A percentile compares a stretch with the other conserved stretches of the same genome.
Evolutionary conservation across 2,329 filamentous ascomycete genomes (phyloP).

Genomic region (Teratosphaeria gauchensis): DNA sequence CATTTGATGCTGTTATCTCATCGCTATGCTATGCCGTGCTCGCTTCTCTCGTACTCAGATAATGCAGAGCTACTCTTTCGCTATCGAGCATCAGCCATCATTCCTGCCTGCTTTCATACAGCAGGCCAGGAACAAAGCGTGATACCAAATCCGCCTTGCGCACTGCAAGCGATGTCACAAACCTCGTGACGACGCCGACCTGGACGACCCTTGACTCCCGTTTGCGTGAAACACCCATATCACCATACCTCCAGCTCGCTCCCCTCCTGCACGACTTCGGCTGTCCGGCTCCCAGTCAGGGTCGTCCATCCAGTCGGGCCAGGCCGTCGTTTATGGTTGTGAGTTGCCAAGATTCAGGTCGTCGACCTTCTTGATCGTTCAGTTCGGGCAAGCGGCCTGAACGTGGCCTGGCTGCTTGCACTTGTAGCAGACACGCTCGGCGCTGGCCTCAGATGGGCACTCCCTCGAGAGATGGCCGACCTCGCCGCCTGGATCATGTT

Average conservation of each 20-base stretch:
- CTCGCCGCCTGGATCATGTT: slow-evolving; percentile 51
- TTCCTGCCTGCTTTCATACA: neutral
- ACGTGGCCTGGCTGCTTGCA: slow-evolving; percentile 76
- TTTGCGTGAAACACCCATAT: neutral
- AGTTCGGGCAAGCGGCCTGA: slow-evolving; percentile 87
- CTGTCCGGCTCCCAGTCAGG: slow-evolving; percentile 18
- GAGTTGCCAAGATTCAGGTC: slow-evolving; percentile 13
- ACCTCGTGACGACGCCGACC: slow-evolving; percentile 1
- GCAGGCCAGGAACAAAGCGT: neutral
- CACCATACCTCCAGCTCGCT: slow-evolving; percentile 1
- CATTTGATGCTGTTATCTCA: neutral
- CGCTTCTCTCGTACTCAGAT: neutral
- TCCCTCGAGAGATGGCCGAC: slow-evolving; percentile 91
- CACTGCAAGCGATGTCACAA: neutral
- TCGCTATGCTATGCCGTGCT: neutral
- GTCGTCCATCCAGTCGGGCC: slow-evolving; percentile 22
- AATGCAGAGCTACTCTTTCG: neutral
- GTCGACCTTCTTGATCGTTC: slow-evolving; percentile 26
- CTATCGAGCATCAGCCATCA: neutral
- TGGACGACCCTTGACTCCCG: slow-evolving; percentile 3
- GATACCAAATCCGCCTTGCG: neutral
- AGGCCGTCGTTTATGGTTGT: slow-evolving; percentile 17
- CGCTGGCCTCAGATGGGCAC: slow-evolving; percentile 82
- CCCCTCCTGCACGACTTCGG: slow-evolving; percentile 12
- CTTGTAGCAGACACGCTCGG: slow-evolving; percentile 98